Conservation (phyloP, 2,329 filamentous ascomycete genomes). For the Colletotrichum filicis region DNA sequence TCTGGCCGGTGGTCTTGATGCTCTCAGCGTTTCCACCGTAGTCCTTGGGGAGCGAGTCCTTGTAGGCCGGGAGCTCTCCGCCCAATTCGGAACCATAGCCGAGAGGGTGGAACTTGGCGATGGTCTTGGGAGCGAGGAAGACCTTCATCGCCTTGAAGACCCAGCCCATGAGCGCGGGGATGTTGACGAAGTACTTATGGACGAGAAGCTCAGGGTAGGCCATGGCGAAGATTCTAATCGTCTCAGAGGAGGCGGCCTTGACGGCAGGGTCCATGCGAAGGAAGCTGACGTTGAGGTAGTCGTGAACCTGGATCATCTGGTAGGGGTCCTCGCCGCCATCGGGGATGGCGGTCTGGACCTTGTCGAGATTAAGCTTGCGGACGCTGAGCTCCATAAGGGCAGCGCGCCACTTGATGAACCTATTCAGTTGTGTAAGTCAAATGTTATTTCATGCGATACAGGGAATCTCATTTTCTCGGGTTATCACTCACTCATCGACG, state of each 20-base stretch:
- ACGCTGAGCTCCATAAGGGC: slow-evolving; percentile 91
- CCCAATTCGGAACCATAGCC: slow-evolving; percentile 77
- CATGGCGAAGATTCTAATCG: slow-evolving; percentile 82
- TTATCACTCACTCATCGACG: slow-evolving; percentile 74
- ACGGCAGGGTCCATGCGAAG: slow-evolving; percentile 82
- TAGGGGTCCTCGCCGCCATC: slow-evolving; percentile 84
- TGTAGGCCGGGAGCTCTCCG: slow-evolving; percentile 67
- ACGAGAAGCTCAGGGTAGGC: slow-evolving; percentile 88
- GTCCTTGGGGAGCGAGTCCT: slow-evolving; percentile 73
- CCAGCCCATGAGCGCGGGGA: slow-evolving; percentile 92
- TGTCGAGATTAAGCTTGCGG: slow-evolving; percentile 75
- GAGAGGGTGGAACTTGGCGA: slow-evolving; percentile 84
- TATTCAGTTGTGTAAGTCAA: slow-evolving; percentile 46
- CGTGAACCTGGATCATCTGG: slow-evolving; percentile 92
- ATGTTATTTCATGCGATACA: neutral
- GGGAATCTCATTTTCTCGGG: neutral
- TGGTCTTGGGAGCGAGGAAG: slow-evolving; percentile 77
- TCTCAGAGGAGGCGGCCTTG: slow-evolving; percentile 71
- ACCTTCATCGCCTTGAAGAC: slow-evolving; percentile 81
- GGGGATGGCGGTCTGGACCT: slow-evolving; percentile 77
- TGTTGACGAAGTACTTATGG: slow-evolving; percentile 96
- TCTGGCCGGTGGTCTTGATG: slow-evolving; percentile 48
- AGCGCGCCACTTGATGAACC: slow-evolving; percentile 90
- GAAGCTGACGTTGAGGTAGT: slow-evolving; percentile 91
- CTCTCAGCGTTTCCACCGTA: slow-evolving; percentile 80